Base-by-base conservation (phyloP, 768 basidiomycete genomes). In the Pulveroboletus sp. region DNA sequence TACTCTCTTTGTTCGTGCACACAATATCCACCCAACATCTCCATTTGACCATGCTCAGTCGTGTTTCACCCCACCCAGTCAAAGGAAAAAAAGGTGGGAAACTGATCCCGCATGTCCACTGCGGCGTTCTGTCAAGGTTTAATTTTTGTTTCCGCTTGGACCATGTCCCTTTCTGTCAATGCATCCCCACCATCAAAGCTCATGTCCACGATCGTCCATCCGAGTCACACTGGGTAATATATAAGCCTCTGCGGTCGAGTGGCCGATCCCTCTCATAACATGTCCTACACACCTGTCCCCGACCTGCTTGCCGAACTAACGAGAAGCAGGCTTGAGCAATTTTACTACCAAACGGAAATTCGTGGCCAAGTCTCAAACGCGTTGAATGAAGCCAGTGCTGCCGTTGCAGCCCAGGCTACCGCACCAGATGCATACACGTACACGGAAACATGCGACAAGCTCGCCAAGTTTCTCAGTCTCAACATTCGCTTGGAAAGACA, bases 341-440 rank as follows among this genome's bases (percentile, higher is more conserved):
- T n/a, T n/a, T n/a, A n/a, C n/a, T n/a, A n/a, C n/a, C n/a, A n/a
- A n/a, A n/a, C n/a, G 13, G 1, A 23, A 6, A 17, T 16, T 12
- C 47, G 44, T 10, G 45, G 45, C 0, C 43, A 25, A 12, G 43
- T 65, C 31, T 17, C 46, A 2, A 17, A 1, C 1, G 39, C 41
- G 12, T 43, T 63, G 39, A 33, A n/a, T 11, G 47, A 52, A 17
- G 55, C 55, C 34, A 55, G 39, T 5, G 43, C 36, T 14, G 55
- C 51, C 3, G 55, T 63, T 35, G 40, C 52, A 23, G 37, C 47
- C 2, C 63, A 63, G n/a, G 38, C 34, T 16, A 51, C 34, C 14
- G 4, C 40, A 14, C 60, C 63, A 0, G 42, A 63, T 35, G 53
- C 43, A 19, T 29, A 34, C 14, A 49, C 17, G 16, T 60, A 24